These are phyloP conservation scores for Trichoderma sp. DNA, from an alignment of 2,329 filamentous ascomycete species.

Conservation along the genomic window DNA sequence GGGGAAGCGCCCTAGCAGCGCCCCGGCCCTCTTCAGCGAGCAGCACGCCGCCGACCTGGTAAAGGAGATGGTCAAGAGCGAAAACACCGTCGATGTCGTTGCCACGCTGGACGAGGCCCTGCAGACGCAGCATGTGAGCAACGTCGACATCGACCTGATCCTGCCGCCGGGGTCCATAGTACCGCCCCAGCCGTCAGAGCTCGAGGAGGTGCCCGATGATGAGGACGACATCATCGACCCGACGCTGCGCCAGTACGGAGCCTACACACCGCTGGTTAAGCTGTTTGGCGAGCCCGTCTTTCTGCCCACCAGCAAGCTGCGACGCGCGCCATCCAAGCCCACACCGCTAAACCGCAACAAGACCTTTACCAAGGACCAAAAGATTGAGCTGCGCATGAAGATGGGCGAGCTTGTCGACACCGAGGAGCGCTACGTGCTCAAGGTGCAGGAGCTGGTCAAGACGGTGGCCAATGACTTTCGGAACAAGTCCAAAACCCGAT, in stretches of 20 bases:
- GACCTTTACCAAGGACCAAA: conserved; percentile 76
- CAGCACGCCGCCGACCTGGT: conserved; percentile 91
- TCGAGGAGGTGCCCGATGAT: conserved; percentile 57
- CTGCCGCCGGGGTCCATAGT: conserved; percentile 74
- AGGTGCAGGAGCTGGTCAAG: conserved; percentile 78
- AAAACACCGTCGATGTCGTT: conserved; percentile 71
- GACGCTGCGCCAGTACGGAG: conserved; percentile 66
- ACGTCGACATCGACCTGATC: conserved; percentile 84
- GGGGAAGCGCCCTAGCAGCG: conserved; percentile 58
- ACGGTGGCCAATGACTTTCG: conserved; percentile 79
- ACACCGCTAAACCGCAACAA: conserved; percentile 74
- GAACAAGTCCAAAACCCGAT: conserved; percentile 59
- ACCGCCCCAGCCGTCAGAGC: conserved; percentile 57
- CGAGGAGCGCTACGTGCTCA: conserved; percentile 88
- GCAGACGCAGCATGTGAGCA: conserved; percentile 76
- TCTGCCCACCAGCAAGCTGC: conserved; percentile 77
- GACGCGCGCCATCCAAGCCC: conserved; percentile 82
- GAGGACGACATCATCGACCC: conserved; percentile 66
- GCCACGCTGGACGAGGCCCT: conserved; percentile 71
- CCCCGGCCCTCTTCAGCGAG: conserved; percentile 75
- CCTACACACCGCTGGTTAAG: conserved; percentile 72
- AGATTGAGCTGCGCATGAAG: conserved; percentile 79
- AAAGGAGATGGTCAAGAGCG: conserved; percentile 76
- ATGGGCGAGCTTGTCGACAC: conserved; percentile 89
- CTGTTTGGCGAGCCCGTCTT: conserved; percentile 82